Conservation (phyloP, 768 basidiomycete genomes). For the Boletus vinaceobasis region DNA sequence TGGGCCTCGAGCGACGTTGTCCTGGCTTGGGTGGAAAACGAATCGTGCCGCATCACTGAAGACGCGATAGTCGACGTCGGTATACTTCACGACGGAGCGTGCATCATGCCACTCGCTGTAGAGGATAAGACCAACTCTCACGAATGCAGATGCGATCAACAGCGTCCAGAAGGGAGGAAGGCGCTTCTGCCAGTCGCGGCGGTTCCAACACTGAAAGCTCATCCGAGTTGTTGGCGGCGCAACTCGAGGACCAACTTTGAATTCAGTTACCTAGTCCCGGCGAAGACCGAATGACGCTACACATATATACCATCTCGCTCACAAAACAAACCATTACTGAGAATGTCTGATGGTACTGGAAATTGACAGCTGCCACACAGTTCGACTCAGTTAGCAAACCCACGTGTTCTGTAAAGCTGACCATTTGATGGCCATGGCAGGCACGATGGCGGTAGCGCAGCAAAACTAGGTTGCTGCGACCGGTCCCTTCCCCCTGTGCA, state of each 20-base stretch:
- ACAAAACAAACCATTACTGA: too few relatives aligned
- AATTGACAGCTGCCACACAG: too few relatives aligned
- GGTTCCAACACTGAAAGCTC: neutral
- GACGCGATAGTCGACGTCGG: constrained; percentile 96
- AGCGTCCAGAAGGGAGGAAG: constrained; percentile 47
- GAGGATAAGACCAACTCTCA: constrained; percentile 69
- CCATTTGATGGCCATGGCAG: too few relatives aligned
- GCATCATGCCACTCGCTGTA: constrained; percentile 93
- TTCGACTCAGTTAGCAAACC: too few relatives aligned
- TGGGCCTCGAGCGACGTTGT: constrained; percentile 61
- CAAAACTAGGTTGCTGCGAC: too few relatives aligned
- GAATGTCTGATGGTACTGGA: too few relatives aligned
- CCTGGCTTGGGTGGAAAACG: constrained; percentile 46
- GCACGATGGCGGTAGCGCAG: too few relatives aligned
- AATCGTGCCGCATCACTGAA: constrained; percentile 89
- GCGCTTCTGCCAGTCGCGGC: constrained; percentile 7
- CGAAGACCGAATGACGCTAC: too few relatives aligned
- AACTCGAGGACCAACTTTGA: neutral
- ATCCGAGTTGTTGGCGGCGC: neutral
- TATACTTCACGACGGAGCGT: constrained; percentile 84
- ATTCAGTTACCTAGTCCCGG: neutral
- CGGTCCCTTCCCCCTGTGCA: too few relatives aligned
- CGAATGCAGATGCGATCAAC: constrained; percentile 47
- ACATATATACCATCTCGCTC: too few relatives aligned
- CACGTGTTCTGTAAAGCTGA: too few relatives aligned